These are phyloP conservation scores for Bipolaris gigantea DNA, from an alignment of 2,329 filamentous ascomycete species.

Conservation along the genomic window DNA sequence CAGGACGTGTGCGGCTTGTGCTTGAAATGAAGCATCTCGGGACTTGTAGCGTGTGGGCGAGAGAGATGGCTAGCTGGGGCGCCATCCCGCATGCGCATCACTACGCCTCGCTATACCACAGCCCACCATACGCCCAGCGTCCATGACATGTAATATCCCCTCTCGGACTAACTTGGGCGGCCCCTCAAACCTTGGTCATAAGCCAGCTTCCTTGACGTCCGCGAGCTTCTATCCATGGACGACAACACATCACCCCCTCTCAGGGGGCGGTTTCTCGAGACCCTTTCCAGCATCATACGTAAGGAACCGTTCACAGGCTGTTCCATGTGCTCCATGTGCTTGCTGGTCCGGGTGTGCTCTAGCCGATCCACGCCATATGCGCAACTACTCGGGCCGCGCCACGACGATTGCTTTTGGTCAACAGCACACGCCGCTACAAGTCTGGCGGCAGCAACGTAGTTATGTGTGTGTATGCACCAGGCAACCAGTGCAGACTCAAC, in stretches of 20 bases:
- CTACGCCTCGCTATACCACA: slow-evolving; percentile 7
- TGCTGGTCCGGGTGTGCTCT: background rate
- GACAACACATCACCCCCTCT: background rate
- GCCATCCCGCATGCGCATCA: slow-evolving; percentile 9
- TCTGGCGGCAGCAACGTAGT: background rate
- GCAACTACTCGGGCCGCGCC: background rate
- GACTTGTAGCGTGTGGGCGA: slow-evolving; percentile 2
- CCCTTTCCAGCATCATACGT: background rate
- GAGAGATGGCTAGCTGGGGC: slow-evolving; percentile 6
- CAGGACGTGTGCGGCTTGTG: slow-evolving; percentile 3
- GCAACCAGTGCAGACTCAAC: background rate
- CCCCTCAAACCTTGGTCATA: slow-evolving; percentile 1
- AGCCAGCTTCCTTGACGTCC: background rate
- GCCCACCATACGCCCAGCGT: background rate
- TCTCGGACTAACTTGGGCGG: background rate
- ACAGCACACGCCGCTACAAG: background rate
- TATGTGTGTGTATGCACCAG: background rate
- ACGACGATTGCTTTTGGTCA: background rate
- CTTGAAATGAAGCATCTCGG: slow-evolving; percentile 3
- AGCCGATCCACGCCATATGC: background rate
- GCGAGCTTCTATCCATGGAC: background rate
- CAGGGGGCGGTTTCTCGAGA: background rate
- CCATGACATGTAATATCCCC: background rate
- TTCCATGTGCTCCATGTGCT: background rate
- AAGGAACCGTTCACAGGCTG: background rate